Conservation (phyloP, 1,139 yeast species). For the Kodamaea ohmeri region DNA sequence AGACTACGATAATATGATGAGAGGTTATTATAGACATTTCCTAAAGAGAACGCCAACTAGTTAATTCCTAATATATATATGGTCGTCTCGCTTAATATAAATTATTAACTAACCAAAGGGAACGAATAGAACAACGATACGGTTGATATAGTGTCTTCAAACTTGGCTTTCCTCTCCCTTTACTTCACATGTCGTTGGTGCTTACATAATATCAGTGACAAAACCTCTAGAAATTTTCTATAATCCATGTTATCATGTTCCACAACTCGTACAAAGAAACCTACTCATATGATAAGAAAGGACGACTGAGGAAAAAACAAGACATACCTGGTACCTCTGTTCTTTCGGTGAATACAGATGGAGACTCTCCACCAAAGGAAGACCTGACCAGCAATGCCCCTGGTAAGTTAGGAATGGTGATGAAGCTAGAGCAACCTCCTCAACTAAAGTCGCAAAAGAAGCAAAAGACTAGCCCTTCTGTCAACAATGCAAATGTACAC, state of each 20-base stretch:
- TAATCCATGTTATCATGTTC: conserved; percentile 11
- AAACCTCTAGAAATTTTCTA: neutral
- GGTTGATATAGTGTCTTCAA: too few relatives aligned
- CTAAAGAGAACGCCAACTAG: too few relatives aligned
- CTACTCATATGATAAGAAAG: conserved; percentile 12
- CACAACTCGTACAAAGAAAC: conserved; percentile 14
- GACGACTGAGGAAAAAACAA: conserved; percentile 8
- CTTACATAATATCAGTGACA: neutral
- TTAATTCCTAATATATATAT: too few relatives aligned
- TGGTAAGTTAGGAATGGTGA: neutral
- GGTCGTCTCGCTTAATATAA: too few relatives aligned
- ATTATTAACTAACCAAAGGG: too few relatives aligned
- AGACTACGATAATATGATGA: too few relatives aligned
- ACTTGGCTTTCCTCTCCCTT: too few relatives aligned
- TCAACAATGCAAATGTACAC: conserved; percentile 12
- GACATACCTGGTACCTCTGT: conserved; percentile 17
- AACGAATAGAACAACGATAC: too few relatives aligned
- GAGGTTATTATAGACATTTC: too few relatives aligned
- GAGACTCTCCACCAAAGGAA: neutral
- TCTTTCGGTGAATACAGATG: conserved; percentile 7
- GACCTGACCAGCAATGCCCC: neutral
- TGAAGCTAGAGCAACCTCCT: conserved; percentile 6
- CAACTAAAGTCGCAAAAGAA: conserved; percentile 4
- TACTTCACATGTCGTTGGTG: neutral
- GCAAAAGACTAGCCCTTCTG: conserved; percentile 4